Conservation (phyloP, 495 filamentous ascomycete genomes). For the Apodospora peruviana region DNA sequence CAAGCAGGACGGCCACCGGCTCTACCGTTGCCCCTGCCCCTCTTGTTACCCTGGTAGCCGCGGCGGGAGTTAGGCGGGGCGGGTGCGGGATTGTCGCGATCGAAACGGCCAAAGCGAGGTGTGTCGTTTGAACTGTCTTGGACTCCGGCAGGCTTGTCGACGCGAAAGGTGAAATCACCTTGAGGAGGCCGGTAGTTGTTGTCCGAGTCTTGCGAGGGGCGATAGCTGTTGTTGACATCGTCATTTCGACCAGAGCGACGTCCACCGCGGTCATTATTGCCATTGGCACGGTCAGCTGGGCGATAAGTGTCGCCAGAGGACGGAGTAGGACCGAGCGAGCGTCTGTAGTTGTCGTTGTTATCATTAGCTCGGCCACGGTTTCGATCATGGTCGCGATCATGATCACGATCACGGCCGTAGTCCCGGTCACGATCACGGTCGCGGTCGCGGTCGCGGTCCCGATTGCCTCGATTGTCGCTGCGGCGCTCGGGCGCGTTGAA, state of each 20-base stretch:
- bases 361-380: not conserved
- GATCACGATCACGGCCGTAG: not conserved
- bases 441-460: conserved; percentile 5
- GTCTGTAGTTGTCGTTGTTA: too few species aligned
- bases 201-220: conserved; percentile 2
- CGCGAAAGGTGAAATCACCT: conserved; percentile 41
- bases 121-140: conserved; percentile 16
- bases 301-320: too few species aligned
- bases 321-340: too few species aligned
- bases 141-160: conserved; percentile 35
- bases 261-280: too few species aligned
- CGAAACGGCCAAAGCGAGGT: conserved; percentile 12
- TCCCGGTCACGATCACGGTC: not conserved
- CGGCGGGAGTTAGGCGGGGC: not conserved
- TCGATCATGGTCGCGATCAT: not conserved
- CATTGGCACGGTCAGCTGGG: too few species aligned
- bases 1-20: conserved; percentile 1
- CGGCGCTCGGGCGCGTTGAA: not conserved
- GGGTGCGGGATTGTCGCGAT: not conserved
- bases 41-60: conserved; percentile 5
- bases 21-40: conserved; percentile 1
- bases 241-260: too few species aligned
- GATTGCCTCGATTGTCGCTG: conserved; percentile 1
- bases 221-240: not conserved
- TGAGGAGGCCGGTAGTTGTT: conserved; percentile 31